Evolutionary conservation across 2,329 filamentous ascomycete species (phyloP).

Genomic region (Tolypocladium endophyticum): DNA sequence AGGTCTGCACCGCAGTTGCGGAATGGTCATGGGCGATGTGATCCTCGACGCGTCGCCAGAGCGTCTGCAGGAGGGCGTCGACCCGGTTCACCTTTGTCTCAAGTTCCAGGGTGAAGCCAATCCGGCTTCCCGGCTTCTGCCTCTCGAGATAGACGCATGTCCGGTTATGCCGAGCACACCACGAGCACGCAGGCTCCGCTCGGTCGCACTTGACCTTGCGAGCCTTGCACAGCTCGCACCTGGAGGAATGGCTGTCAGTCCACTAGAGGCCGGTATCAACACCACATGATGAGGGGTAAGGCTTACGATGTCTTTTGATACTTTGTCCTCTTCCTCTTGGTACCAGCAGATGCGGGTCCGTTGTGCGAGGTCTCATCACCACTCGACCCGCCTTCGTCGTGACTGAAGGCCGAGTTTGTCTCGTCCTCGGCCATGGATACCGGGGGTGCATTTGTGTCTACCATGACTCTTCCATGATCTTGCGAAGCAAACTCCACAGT

Average conservation of each 20-base stretch:
- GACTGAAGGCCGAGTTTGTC: constrained; percentile 22
- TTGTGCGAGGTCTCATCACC: constrained; percentile 22
- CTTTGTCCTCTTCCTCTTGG: constrained; percentile 28
- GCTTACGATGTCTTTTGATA: constrained; percentile 32
- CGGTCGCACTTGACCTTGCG: constrained; percentile 40
- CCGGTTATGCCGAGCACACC: constrained; percentile 58
- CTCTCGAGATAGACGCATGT: constrained; percentile 59
- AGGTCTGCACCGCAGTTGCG: constrained; percentile 5
- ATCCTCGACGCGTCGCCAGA: constrained; percentile 31
- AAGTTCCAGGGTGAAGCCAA: constrained; percentile 52
- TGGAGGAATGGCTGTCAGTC: constrained; percentile 7
- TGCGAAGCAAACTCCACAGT: constrained; percentile 1
- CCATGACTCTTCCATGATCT: constrained; percentile 5
- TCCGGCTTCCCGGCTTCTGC: constrained; percentile 56
- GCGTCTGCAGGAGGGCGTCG: constrained; percentile 30
- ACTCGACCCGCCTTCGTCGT: constrained; percentile 26
- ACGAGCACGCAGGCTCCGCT: constrained; percentile 53
- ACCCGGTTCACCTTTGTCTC: constrained; percentile 45
- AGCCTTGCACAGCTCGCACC: constrained; percentile 34
- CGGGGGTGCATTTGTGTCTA: constrained; percentile 6
- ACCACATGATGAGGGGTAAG: not conserved
- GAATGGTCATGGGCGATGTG: constrained; percentile 27
- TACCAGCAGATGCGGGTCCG: constrained; percentile 12
- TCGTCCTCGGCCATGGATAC: constrained; percentile 23
- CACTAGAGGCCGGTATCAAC: not conserved